Percentiles rank a stretch among this genome's conserved stretches.
Evolutionary conservation across 306 rosid species (phyloP).

Genomic region (Chamaecrista fasciculata): DNA sequence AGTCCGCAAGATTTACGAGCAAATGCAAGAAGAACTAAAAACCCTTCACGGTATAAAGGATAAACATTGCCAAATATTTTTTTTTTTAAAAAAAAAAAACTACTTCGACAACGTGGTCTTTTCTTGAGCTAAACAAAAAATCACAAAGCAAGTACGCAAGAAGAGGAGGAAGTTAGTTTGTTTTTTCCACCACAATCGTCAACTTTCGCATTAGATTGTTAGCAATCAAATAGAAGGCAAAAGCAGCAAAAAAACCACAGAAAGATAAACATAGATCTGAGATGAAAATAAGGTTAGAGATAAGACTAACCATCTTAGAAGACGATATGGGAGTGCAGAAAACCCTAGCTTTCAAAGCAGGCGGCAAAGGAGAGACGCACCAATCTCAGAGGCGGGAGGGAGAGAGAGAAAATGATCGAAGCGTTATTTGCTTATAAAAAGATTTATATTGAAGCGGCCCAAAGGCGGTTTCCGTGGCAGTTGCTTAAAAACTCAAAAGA

Average conservation of each 20-base stretch:
- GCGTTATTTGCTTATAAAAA: neutral
- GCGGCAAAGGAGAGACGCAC: neutral
- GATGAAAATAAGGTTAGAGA: neutral
- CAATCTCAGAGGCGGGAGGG: neutral
- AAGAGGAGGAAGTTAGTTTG: neutral
- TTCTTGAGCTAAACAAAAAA: neutral
- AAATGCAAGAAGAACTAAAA: neutral
- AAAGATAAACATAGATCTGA: conserved; percentile 8
- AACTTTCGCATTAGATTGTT: neutral
- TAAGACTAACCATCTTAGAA: conserved; percentile 28
- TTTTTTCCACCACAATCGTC: neutral
- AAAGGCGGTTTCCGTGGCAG: too few relatives aligned
- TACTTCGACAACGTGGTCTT: neutral
- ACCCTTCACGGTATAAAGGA: neutral
- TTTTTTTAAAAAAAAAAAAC: neutral
- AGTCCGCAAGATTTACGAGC: neutral
- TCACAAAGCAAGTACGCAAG: neutral
- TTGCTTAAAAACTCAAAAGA: too few relatives aligned
- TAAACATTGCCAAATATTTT: neutral
- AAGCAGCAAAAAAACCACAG: neutral
- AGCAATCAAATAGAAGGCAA: neutral
- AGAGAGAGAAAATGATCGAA: too few relatives aligned
- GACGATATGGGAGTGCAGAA: neutral
- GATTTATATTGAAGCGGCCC: conserved; percentile 20
- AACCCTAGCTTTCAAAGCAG: conserved; percentile 17